These are phyloP conservation scores for Wickerhamiella dianesei DNA, from an alignment of 805 yeast species.

Conservation along the genomic window DNA sequence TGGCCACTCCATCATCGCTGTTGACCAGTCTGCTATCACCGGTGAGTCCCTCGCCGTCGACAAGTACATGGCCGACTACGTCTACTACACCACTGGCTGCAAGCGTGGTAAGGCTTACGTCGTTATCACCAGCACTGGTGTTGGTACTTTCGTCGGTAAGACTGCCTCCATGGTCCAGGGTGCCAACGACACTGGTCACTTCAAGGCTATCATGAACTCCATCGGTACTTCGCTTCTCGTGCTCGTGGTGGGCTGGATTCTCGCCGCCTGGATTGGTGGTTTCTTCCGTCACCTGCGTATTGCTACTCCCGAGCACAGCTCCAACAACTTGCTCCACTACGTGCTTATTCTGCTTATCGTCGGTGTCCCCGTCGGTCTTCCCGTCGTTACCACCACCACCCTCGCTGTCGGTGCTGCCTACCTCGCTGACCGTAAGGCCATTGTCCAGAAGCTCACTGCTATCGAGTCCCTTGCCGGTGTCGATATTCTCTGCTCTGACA, in stretches of 20 bases:
- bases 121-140: constrained; percentile 91
- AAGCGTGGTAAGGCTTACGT: constrained; percentile 93
- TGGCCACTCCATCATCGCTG: constrained; percentile 64
- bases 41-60: constrained; percentile 97
- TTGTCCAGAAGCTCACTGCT: constrained; percentile 91
- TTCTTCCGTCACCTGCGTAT: constrained; percentile 88
- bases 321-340: constrained; percentile 60
- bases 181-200: constrained; percentile 92
- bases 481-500: constrained; percentile 91
- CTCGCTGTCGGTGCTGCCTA: constrained; percentile 99
- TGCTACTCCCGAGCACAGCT: constrained; percentile 40
- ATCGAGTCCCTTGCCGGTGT: constrained; percentile 96
- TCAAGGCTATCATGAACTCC: constrained; percentile 94
- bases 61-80: constrained; percentile 78
- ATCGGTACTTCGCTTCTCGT: constrained; percentile 86
- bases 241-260: constrained; percentile 70
- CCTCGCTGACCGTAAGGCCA: constrained; percentile 92
- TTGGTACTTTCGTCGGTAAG: constrained; percentile 89
- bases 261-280: constrained; percentile 84
- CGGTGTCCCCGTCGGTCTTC: constrained; percentile 98
- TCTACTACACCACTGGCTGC: constrained; percentile 88
- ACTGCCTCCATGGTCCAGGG: constrained; percentile 95
- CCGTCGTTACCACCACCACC: constrained; percentile 96
- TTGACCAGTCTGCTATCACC: constrained; percentile 90
- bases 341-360: constrained; percentile 88